Conservation (phyloP, 345 rosid genomes). For the Melastoma malabathricum region DNA sequence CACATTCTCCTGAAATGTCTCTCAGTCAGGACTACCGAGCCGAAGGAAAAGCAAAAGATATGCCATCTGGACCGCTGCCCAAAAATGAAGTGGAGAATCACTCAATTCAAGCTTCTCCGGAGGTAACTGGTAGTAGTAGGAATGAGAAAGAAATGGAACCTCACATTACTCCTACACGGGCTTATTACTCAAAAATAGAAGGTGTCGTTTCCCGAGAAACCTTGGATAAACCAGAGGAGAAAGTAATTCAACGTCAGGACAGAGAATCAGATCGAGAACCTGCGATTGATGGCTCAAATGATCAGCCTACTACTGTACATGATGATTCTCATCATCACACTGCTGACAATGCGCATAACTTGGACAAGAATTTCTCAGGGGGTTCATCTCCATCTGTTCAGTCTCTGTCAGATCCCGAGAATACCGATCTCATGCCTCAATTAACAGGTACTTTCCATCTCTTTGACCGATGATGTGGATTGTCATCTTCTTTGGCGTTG, state of each 20-base stretch:
- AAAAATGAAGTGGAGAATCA: conserved; percentile 8
- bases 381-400: conserved; percentile 11
- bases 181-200: too few species aligned
- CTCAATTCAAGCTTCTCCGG: conserved; percentile 9
- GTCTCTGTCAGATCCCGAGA: conserved; percentile 13
- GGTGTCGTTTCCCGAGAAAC: too few species aligned
- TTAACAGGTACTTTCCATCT: conserved; percentile 6
- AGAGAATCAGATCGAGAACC: too few species aligned
- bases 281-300: too few species aligned
- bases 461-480: too few species aligned
- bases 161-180: too few species aligned
- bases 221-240: too few species aligned
- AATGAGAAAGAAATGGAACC: too few species aligned
- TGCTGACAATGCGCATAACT: background rate
- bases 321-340: too few species aligned
- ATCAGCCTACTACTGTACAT: too few species aligned
- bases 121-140: background rate
- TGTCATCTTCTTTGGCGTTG: too few species aligned
- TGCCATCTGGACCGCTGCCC: background rate
- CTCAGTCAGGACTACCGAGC: conserved; percentile 10
- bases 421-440: conserved; percentile 12
- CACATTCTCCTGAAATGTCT: conserved; percentile 15
- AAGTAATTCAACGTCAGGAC: too few species aligned
- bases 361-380: conserved; percentile 6
- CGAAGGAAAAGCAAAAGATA: conserved; percentile 14